phyloP scores from a whole-genome alignment of 441 rosid genomes.

The Erodium moschatum region DNA sequence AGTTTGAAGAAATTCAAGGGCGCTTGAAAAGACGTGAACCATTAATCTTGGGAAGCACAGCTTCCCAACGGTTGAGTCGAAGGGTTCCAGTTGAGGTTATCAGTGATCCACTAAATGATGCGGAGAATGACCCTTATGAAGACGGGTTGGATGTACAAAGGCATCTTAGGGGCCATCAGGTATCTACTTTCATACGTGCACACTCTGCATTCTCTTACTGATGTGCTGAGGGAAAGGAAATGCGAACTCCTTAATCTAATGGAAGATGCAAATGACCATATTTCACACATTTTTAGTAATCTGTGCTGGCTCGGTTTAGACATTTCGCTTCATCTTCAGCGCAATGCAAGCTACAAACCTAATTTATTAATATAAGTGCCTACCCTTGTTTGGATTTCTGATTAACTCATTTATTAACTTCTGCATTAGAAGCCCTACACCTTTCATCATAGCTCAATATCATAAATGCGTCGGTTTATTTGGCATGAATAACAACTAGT shows the following conservation, averaged over 20 bases:
- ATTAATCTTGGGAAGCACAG: conserved; percentile 63
- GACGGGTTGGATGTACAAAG: conserved; percentile 59
- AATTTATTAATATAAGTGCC: not conserved
- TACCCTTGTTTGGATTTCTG: not conserved
- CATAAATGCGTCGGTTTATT: not conserved
- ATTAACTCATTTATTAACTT: not conserved
- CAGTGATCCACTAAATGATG: conserved; percentile 75
- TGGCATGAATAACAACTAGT: not conserved
- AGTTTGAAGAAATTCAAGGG: conserved; percentile 90
- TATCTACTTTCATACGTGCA: conserved; percentile 21
- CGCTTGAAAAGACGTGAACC: conserved; percentile 78
- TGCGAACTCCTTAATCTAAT: not conserved
- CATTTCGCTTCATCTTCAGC: not conserved
- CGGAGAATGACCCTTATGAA: conserved; percentile 80
- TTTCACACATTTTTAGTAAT: not conserved
- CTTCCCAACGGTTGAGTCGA: conserved; percentile 72
- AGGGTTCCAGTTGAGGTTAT: conserved; percentile 77
- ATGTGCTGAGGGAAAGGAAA: not conserved
- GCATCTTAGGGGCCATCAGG: conserved; percentile 66
- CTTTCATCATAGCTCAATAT: not conserved
- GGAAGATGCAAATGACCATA: not conserved
- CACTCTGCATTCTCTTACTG: conserved; percentile 8
- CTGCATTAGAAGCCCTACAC: not conserved
- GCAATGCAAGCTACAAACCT: not conserved
- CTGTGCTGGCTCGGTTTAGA: not conserved